Evolutionary conservation across 805 yeast genomes (phyloP).

Genomic region (Wickerhamomyces kurtzmanii): DNA sequence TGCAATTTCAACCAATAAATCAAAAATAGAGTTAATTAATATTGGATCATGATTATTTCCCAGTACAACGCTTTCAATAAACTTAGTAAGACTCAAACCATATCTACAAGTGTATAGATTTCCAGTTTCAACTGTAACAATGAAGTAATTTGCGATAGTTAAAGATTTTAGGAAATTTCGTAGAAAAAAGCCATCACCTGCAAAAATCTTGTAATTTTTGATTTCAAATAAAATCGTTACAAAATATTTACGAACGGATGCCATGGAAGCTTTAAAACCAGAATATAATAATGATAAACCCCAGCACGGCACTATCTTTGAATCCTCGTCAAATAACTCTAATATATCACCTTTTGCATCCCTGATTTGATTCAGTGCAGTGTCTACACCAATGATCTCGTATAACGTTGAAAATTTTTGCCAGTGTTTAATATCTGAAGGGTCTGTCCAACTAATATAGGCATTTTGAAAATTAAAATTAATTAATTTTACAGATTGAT

Average conservation of each 20-base stretch:
- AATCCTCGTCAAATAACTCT: conserved; percentile 34
- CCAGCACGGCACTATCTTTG: conserved; percentile 60
- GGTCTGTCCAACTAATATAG: conserved; percentile 8
- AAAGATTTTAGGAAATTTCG: conserved; percentile 44
- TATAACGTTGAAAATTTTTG: conserved; percentile 60
- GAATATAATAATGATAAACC: conserved; percentile 63
- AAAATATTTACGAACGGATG: conserved; percentile 60
- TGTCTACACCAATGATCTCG: conserved; percentile 76
- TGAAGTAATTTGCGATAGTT: conserved; percentile 55
- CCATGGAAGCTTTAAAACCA: conserved; percentile 70
- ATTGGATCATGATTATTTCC: neutral
- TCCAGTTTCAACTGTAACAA: conserved; percentile 22
- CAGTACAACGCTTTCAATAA: conserved; percentile 23
- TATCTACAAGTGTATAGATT: conserved; percentile 38
- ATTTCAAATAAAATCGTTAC: conserved; percentile 46
- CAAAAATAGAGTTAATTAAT: conserved; percentile 26
- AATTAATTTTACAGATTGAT: conserved; percentile 44
- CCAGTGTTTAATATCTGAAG: conserved; percentile 42
- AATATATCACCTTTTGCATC: conserved; percentile 64
- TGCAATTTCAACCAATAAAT: conserved; percentile 34
- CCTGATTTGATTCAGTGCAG: conserved; percentile 78
- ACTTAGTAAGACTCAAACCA: conserved; percentile 40
- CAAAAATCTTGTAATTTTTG: conserved; percentile 35
- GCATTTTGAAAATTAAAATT: conserved; percentile 20
- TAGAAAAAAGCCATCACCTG: conserved; percentile 32